Base-by-base conservation (phyloP, 371 early-diverging fungal species). In the Sporodiniella umbellata region DNA sequence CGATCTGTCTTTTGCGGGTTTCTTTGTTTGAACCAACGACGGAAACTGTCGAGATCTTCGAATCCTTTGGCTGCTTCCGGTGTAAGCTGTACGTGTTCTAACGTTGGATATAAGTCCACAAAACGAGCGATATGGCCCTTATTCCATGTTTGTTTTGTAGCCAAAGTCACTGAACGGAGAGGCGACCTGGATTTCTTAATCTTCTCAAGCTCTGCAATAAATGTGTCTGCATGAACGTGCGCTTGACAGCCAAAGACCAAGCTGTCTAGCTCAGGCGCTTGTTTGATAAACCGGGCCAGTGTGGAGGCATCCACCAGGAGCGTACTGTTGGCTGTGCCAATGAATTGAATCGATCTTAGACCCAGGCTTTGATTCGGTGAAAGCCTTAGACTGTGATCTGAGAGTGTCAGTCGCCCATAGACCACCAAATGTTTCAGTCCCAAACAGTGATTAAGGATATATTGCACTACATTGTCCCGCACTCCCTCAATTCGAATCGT, bases 401-500 rank as follows among this genome's bases (percentile, higher is more conserved):
- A 69, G 1, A 72, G 33, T 1, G 72, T 72, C 0, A 33, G 45
- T 70, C 72, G 69, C 7, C 69, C 62, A 26, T 42, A 53, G 0
- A 72, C 37, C 0, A 52, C 53, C 5, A 72, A 42, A 7, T 64
- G 52, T 33, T 57, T 40, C 8, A 72, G 42, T 26, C 64, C 53
- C n/a, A 23, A 44, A 22, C 72, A 72, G n/a, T 42, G 40, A 0
- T 37, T 47, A 12, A 72, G 12, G 5, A 72, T 42, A 31, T 55
- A 72, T 0, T 66, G 62, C 2, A 72, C 43, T 18, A 58, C 33
- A 6, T 45, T 54, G 37, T 72, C 72, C 3, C 64, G 49, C 0
- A 66, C 67, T n/a, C 58, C 60, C 44, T 58, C 37, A 11, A 72
- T 62, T 11, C 18, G 37, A 8, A 72, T 56, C 0, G 59, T 53